Conservation (phyloP, 257 asterid species). For the Misopates orontium region DNA sequence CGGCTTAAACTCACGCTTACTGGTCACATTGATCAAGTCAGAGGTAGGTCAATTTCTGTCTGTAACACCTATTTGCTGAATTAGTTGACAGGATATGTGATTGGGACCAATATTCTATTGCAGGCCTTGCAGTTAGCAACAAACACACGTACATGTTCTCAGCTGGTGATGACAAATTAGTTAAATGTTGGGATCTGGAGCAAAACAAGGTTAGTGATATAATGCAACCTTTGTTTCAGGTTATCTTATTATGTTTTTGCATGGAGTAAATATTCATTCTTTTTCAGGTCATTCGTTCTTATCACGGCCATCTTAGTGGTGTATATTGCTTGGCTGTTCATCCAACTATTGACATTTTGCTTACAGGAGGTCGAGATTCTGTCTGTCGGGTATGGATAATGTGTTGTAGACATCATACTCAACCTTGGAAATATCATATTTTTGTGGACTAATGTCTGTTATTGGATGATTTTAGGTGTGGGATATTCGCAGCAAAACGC, state of each 20-base stretch:
- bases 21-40: slow-evolving; percentile 87
- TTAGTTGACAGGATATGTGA: slow-evolving; percentile 1
- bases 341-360: slow-evolving; percentile 84
- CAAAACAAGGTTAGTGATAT: slow-evolving; percentile 79
- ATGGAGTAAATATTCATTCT: slow-evolving; percentile 8
- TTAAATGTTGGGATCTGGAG: slow-evolving; percentile 98
- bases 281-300: slow-evolving; percentile 84
- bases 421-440: slow-evolving; percentile 9
- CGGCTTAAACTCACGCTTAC: slow-evolving; percentile 81
- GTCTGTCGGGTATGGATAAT: slow-evolving; percentile 67
- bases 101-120: slow-evolving; percentile 24
- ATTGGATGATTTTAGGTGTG: slow-evolving; percentile 55
- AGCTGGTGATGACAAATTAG: slow-evolving; percentile 97
- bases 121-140: slow-evolving; percentile 87
- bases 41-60: slow-evolving; percentile 56
- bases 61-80: slow-evolving; percentile 5
- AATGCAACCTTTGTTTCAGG: slow-evolving; percentile 14
- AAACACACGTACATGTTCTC: slow-evolving; percentile 97
- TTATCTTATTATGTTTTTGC: slow-evolving; percentile 13
- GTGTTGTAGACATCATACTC: slow-evolving; percentile 2
- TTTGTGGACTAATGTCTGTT: slow-evolving; percentile 22
- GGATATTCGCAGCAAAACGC: slow-evolving; percentile 97
- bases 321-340: slow-evolving; percentile 95
- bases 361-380: slow-evolving; percentile 98
- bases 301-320: slow-evolving; percentile 98